Evolutionary conservation across 2,329 filamentous ascomycete genomes (phyloP).

Genomic region (Penicillium sp.): DNA sequence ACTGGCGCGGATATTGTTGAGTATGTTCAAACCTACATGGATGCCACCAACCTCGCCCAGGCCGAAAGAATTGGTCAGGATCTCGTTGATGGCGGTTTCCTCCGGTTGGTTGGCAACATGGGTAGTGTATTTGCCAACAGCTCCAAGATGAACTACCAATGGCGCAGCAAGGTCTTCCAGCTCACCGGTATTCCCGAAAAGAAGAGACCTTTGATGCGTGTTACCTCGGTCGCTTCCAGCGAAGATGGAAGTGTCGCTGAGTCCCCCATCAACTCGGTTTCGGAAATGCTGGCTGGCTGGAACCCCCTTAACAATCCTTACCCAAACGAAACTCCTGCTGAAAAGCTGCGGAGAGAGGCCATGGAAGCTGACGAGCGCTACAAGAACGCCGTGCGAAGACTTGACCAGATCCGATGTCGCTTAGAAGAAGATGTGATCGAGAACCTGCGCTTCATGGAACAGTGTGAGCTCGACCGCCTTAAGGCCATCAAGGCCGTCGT

Average conservation of each 20-base stretch:
- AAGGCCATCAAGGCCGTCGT: slow-evolving; percentile 99
- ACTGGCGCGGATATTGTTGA: slow-evolving; percentile 91
- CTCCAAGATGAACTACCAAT: slow-evolving; percentile 96
- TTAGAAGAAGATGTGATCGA: slow-evolving; percentile 94
- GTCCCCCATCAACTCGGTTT: slow-evolving; percentile 78
- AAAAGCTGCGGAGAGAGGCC: slow-evolving; percentile 84
- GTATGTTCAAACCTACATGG: slow-evolving; percentile 87
- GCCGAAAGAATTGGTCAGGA: slow-evolving; percentile 95
- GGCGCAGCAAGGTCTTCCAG: slow-evolving; percentile 89
- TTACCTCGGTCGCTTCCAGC: slow-evolving; percentile 67
- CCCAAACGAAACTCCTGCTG: slow-evolving; percentile 88
- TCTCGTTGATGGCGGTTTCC: slow-evolving; percentile 77
- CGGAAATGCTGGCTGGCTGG: slow-evolving; percentile 88
- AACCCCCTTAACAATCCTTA: slow-evolving; percentile 85
- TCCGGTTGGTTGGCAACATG: slow-evolving; percentile 89
- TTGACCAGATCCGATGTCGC: slow-evolving; percentile 87
- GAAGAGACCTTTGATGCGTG: slow-evolving; percentile 69
- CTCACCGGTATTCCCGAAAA: slow-evolving; percentile 84
- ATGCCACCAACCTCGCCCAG: slow-evolving; percentile 78
- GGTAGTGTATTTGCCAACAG: slow-evolving; percentile 96
- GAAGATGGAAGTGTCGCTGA: slow-evolving; percentile 63
- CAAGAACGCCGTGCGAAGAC: slow-evolving; percentile 77
- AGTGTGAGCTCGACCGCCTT: slow-evolving; percentile 90
- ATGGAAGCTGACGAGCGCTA: slow-evolving; percentile 90
- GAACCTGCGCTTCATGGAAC: slow-evolving; percentile 93